Conservation (phyloP, 768 basidiomycete genomes). For the Chalciporus pseudorubinellus region DNA sequence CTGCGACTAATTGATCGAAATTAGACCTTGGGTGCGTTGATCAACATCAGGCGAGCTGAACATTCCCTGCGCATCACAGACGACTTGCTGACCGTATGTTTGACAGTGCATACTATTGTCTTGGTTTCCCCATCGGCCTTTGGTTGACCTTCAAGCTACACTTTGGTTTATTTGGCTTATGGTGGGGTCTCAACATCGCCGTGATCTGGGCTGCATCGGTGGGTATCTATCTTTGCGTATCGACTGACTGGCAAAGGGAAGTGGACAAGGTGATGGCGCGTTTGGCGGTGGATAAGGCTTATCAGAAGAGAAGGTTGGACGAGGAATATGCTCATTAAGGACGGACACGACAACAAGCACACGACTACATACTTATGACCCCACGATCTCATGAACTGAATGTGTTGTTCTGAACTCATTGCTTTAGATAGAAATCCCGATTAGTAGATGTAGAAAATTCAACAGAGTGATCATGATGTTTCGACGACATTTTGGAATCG, state of each 20-base stretch:
- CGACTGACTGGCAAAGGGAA: slow-evolving; percentile 69
- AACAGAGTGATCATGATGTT: background rate
- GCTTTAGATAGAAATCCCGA: background rate
- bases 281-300: slow-evolving; percentile 47
- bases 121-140: slow-evolving; percentile 81
- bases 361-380: background rate
- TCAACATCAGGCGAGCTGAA: slow-evolving; percentile 63
- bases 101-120: slow-evolving; percentile 67
- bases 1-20: background rate
- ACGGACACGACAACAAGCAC: background rate
- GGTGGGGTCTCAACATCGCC: slow-evolving; percentile 74
- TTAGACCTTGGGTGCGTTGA: slow-evolving; percentile 71
- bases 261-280: slow-evolving; percentile 58
- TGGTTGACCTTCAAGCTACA: slow-evolving; percentile 66
- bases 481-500: slow-evolving; percentile 3
- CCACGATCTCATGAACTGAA: background rate
- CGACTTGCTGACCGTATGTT: background rate
- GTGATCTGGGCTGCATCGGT: slow-evolving; percentile 36
- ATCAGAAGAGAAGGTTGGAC: background rate
- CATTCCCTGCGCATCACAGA: too few species aligned
- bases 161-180: slow-evolving; percentile 71
- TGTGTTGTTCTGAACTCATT: background rate
- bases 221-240: slow-evolving; percentile 51
- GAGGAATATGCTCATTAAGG: background rate
- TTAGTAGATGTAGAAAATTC: background rate